Base-by-base conservation (phyloP, 1,284 basidiomycete genomes). In the Singerocomus inundabilis region DNA sequence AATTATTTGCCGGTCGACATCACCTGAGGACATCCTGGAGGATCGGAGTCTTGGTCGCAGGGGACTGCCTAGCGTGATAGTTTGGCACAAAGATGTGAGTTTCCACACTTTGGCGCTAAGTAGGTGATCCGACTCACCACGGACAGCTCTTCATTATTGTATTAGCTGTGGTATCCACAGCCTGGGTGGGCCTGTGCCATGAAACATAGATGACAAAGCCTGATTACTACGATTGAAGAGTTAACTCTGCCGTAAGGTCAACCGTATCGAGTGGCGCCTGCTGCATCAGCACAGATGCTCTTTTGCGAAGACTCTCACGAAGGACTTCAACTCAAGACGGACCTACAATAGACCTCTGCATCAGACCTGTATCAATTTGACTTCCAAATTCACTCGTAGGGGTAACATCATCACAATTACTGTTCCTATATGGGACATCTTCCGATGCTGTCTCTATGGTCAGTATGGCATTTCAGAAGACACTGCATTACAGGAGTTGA, bases 21-120 rank as follows among this genome's bases (percentile, higher is more conserved):
- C 8, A 24, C 37, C 16, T 24, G 36, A n/a, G 34, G 41, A 36
- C 59, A 62, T 54, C 15, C 29, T 44, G 35, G 12, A 44, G 15
- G 29, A 24, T 9, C 12, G 16, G 10, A 33, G 6, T 33, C 16
- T 38, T 29, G 12, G 28, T 16, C 38, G 15, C 4, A 18, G 13
- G 10, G n/a, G 37, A 44, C 38, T n/a, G 21, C 29, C 26, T 24
- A 15, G 31, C 13, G 0, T 40, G 9, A 7, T 18, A 8, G 42
- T 25, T 29, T 8, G 15, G n/a, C 4, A 13, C 8, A 25, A n/a
- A 18, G 9, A 24, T 37, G 36, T 29, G 39, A 35, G 21, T 24
- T 6, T 24, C 5, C 21, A 21, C 11, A 34, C n/a, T n/a, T 11
- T 24, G 28, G 31, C 31, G 9, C 29, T 11, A 31, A 26, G 24